Percentiles rank a stretch among this genome's conserved stretches.
phyloP scores from a whole-genome alignment of 176 grass and related monocot species.

The Musa itinerans region DNA sequence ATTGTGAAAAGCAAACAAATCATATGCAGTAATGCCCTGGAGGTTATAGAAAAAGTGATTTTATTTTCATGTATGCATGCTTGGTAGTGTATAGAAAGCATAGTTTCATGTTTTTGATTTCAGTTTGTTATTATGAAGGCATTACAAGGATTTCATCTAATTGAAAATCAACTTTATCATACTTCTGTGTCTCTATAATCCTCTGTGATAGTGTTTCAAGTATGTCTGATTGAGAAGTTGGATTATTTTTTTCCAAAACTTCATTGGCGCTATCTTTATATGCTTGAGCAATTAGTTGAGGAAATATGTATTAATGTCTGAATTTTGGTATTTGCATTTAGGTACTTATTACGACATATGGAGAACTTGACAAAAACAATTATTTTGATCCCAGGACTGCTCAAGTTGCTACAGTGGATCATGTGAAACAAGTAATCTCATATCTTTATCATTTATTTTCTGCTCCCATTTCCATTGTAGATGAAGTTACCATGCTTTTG shows the following conservation, averaged over 20 bases:
- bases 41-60: not conserved
- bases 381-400: slow-evolving; percentile 89
- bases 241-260: no score
- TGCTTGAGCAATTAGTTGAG: no score
- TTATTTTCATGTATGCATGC: not conserved
- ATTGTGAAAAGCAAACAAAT: not conserved
- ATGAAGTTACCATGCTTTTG: not conserved
- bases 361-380: slow-evolving; percentile 62
- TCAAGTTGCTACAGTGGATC: slow-evolving; percentile 91
- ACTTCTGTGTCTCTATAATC: no score
- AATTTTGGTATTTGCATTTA: slow-evolving; percentile 27
- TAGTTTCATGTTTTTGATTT: not conserved
- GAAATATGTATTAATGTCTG: not conserved
- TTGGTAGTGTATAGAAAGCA: not conserved
- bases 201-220: no score
- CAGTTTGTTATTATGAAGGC: no score
- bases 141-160: no score
- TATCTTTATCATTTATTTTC: not conserved
- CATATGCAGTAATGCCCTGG: not conserved
- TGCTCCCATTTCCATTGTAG: not conserved
- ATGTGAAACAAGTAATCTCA: slow-evolving; percentile 68
- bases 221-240: not conserved
- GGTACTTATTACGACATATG: slow-evolving; percentile 76
- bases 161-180: no score
- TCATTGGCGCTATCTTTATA: no score